Evolutionary conservation across 768 basidiomycete species (phyloP), one percentile per base, ranked within the genome.

Genomic region (Termitomyces sp.): DNA sequence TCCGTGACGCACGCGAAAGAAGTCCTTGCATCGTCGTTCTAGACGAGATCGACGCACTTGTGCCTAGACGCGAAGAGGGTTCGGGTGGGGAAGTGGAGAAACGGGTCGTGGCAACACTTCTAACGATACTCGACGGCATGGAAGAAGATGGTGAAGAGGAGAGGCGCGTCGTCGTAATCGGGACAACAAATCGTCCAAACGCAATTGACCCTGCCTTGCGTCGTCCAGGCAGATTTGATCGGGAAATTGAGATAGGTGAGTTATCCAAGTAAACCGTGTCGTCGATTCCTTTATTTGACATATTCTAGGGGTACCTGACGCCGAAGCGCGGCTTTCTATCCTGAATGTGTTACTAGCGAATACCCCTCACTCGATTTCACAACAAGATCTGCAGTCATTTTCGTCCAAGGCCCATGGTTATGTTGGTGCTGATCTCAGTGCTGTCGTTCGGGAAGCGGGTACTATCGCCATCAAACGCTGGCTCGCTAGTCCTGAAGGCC

Each of bases 71-170:
- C 50, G 96, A 96, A 66, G 94, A 94, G 5, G 84, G 88, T 3
- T 86, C 90, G 1, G 92, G 92, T 0, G 93, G 94, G 5, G 96
- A 98, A 71, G 96, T 98, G 2, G 97, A 98, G 70, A 91, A 92
- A 63, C 81, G 97, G 26, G 94, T 98, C 0, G 97, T 98, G 3
- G 94, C 97, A 22, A 97, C 94, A 20, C 75, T 99, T 48, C 73
- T 99, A 65, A 98, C 97, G 2, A 82, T 97, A 57, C 84, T 99
- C 74, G 97, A 99, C 68, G 97, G 97, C 8, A 89, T 93, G 74
- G 83, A 85, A 59, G 78, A 71, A 30, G 70, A 68, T 6, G 69
- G 71, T 5, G 76, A 74, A 38, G 76, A 72, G 5, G 70, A 71
- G 22, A 81, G 75, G 18, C 79, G 89, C 59, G 92, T 99, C 13